These are phyloP conservation scores for Hippophae tibetana DNA, from an alignment of 306 rosid genomes.

Conservation along the genomic window DNA sequence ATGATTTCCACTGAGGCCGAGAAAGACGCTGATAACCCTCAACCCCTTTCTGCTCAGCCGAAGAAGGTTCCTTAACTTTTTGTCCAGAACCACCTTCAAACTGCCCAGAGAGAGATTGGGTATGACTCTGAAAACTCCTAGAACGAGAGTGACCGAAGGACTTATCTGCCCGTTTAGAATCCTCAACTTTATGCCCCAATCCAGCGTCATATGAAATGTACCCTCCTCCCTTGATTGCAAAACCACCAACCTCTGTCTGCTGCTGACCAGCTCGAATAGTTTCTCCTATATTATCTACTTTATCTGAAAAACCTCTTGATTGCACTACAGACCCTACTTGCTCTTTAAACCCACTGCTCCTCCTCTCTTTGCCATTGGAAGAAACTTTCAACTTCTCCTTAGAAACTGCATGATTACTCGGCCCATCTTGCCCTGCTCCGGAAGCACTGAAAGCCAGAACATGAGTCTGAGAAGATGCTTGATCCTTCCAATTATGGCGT, in stretches of 20 bases:
- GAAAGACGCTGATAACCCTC: constrained; percentile 39
- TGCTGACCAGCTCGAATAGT: constrained; percentile 21
- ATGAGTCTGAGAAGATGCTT: constrained; percentile 22
- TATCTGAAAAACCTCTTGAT: constrained; percentile 19
- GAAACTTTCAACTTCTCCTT: constrained; percentile 26
- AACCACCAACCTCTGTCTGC: constrained; percentile 23
- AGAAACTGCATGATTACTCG: constrained; percentile 42
- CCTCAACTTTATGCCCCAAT: constrained; percentile 31
- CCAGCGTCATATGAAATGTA: constrained; percentile 32
- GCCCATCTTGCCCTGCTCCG: constrained; percentile 27
- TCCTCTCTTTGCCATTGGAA: constrained; percentile 23
- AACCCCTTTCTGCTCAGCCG: constrained; percentile 25
- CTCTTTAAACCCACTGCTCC: constrained; percentile 29
- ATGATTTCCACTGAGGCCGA: constrained; percentile 40
- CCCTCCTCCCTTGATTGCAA: constrained; percentile 22
- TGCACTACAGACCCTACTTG: constrained; percentile 23
- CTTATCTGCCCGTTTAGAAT: constrained; percentile 38
- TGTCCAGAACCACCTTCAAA: constrained; percentile 47
- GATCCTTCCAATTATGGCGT: constrained; percentile 31
- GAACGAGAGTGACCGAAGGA: constrained; percentile 33
- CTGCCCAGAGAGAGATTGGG: constrained; percentile 71
- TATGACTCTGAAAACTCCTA: constrained; percentile 49
- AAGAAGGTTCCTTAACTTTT: constrained; percentile 39
- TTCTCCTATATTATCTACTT: constrained; percentile 24
- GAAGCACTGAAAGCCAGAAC: constrained; percentile 12